Percentiles rank a stretch among this genome's conserved stretches.
phyloP scores from a whole-genome alignment of 768 basidiomycete species.

The Suillus paluster region DNA sequence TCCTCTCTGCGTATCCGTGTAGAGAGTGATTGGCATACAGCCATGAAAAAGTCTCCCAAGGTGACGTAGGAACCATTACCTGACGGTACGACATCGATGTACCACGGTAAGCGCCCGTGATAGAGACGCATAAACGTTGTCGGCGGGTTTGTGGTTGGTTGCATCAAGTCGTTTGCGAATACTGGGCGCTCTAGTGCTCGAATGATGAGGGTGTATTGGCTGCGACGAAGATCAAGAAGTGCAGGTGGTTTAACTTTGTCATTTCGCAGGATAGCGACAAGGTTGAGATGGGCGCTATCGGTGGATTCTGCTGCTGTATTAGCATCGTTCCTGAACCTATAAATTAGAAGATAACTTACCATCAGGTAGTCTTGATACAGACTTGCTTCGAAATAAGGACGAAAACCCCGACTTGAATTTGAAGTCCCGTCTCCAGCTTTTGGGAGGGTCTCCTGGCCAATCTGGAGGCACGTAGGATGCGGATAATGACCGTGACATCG shows the following conservation, averaged over 20 bases:
- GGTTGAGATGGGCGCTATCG: conserved; percentile 30
- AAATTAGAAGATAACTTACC: conserved; percentile 19
- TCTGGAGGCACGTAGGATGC: conserved; percentile 11
- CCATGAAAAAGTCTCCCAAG: conserved; percentile 55
- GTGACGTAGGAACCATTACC: conserved; percentile 58
- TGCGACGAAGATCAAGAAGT: conserved; percentile 53
- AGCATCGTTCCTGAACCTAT: not conserved
- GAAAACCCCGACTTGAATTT: conserved; percentile 36
- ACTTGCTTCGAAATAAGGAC: conserved; percentile 31
- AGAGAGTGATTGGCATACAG: conserved; percentile 48
- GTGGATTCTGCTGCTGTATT: conserved; percentile 17
- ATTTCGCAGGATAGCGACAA: conserved; percentile 29
- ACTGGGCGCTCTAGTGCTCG: conserved; percentile 47
- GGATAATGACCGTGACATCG: not conserved
- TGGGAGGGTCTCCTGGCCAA: conserved; percentile 27
- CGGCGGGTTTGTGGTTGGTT: conserved; percentile 57
- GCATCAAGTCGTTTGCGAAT: conserved; percentile 55
- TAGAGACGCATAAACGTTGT: conserved; percentile 56
- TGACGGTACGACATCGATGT: conserved; percentile 56
- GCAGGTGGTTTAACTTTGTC: conserved; percentile 41
- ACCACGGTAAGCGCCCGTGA: conserved; percentile 67
- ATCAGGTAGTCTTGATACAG: conserved; percentile 15
- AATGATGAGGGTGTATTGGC: conserved; percentile 46
- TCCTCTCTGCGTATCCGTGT: conserved; percentile 53
- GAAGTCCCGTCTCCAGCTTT: conserved; percentile 35